These are phyloP conservation scores for Candida tibetensis DNA, from an alignment of 805 yeast species.

Conservation along the genomic window DNA sequence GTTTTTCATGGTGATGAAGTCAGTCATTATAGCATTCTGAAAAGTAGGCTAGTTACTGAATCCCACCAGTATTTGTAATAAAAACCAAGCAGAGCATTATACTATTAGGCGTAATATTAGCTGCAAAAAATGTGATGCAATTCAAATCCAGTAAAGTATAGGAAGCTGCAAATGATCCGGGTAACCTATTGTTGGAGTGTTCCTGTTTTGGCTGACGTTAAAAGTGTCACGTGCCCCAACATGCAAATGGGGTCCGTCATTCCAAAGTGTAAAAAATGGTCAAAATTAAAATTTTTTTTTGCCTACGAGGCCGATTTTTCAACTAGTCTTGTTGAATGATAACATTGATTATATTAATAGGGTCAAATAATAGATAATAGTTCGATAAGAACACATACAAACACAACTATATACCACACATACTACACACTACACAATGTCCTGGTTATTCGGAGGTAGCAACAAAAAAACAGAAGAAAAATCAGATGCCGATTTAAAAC, in stretches of 20 bases:
- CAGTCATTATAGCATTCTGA: neutral
- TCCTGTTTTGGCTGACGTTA: no score
- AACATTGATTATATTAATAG: no score
- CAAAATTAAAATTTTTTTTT: neutral
- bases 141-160: no score
- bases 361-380: neutral
- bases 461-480: conserved; percentile 24
- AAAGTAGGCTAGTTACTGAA: no score
- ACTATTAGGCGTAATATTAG: neutral
- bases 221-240: no score
- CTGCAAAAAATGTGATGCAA: neutral
- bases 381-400: no score
- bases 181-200: no score
- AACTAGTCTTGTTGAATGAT: no score
- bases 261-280: neutral
- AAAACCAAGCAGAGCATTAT: neutral
- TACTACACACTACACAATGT: conserved; percentile 26
- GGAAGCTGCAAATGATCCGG: no score
- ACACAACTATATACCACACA: no score
- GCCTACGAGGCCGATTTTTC: no score
- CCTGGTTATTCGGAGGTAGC: conserved; percentile 51
- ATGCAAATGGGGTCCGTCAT: no score
- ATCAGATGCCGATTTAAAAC: conserved; percentile 23
- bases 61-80: neutral
- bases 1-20: neutral